Percentiles rank a stretch among this genome's conserved stretches.
These are phyloP conservation scores for Schizonepeta tenuifolia DNA, from an alignment of 257 asterid species.

Conservation along the genomic window DNA sequence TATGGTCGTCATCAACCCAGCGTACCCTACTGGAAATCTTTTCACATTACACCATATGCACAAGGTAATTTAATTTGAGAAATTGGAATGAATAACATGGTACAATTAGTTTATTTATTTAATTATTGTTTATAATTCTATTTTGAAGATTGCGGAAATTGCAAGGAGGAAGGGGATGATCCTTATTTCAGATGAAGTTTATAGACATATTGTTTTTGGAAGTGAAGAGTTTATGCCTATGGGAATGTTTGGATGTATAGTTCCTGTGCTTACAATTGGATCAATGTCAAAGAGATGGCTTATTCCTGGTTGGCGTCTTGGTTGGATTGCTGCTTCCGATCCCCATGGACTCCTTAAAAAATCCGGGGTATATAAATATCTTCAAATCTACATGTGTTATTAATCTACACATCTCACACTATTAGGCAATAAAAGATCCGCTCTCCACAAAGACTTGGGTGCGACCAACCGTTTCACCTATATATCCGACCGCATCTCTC, in stretches of 20 bases:
- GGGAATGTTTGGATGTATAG: constrained; percentile 50
- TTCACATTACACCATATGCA: constrained; percentile 57
- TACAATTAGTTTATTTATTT: neutral
- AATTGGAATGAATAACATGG: neutral
- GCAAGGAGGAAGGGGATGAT: constrained; percentile 58
- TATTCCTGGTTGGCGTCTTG: constrained; percentile 77
- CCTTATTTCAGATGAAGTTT: constrained; percentile 74
- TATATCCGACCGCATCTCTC: too few relatives aligned
- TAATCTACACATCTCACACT: too few relatives aligned
- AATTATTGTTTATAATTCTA: too few relatives aligned
- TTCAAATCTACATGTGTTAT: too few relatives aligned
- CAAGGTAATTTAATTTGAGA: constrained; percentile 44
- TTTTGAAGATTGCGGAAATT: constrained; percentile 58
- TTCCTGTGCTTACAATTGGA: constrained; percentile 63
- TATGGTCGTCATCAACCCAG: constrained; percentile 67
- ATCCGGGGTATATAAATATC: constrained; percentile 55
- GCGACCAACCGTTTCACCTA: too few relatives aligned
- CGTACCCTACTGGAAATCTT: constrained; percentile 77
- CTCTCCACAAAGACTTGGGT: too few relatives aligned
- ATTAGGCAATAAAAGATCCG: too few relatives aligned
- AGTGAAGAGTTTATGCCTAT: constrained; percentile 51
- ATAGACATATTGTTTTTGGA: constrained; percentile 62
- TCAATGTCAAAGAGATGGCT: constrained; percentile 77
- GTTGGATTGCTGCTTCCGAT: constrained; percentile 69
- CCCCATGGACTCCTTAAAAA: constrained; percentile 56